phyloP scores from a whole-genome alignment of 768 basidiomycete species.

The Pisolithus orientalis region DNA sequence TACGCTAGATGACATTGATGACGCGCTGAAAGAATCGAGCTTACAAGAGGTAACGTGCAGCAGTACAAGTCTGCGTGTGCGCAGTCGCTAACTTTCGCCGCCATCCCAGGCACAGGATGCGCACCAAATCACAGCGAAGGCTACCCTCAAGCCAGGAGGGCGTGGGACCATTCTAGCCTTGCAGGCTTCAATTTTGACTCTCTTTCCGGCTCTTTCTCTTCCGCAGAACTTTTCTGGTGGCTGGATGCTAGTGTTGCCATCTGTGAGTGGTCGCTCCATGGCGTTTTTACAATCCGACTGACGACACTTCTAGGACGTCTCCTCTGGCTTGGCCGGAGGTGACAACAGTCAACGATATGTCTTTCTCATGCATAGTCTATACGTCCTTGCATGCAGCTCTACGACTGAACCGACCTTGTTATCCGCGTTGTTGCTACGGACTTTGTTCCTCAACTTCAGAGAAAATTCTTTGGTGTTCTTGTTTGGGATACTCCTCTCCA shows the following conservation, averaged over 20 bases:
- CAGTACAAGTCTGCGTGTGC: background rate
- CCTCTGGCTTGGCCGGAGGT: conserved; percentile 5
- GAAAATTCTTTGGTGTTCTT: conserved; percentile 77
- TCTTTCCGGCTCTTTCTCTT: conserved; percentile 43
- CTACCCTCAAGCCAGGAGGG: conserved; percentile 57
- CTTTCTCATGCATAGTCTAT: conserved; percentile 57
- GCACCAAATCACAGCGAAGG: conserved; percentile 38
- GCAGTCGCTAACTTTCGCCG: background rate
- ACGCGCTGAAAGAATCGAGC: conserved; percentile 5
- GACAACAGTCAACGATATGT: conserved; percentile 40
- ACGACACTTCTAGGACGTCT: conserved; percentile 10
- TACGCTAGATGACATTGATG: conserved; percentile 40
- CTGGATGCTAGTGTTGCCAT: conserved; percentile 42
- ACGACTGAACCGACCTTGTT: conserved; percentile 36
- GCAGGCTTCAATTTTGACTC: conserved; percentile 49
- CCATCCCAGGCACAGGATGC: conserved; percentile 38
- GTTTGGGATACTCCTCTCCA: conserved; percentile 58
- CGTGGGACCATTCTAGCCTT: conserved; percentile 48
- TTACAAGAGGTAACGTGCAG: conserved; percentile 24
- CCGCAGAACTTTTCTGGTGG: conserved; percentile 31
- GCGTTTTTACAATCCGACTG: background rate
- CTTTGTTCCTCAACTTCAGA: conserved; percentile 61
- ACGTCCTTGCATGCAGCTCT: conserved; percentile 58
- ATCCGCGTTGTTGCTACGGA: conserved; percentile 50
- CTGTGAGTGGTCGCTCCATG: conserved; percentile 25